Evolutionary conservation across 768 basidiomycete genomes (phyloP).

Genomic region (Pisolithus tinctorius): DNA sequence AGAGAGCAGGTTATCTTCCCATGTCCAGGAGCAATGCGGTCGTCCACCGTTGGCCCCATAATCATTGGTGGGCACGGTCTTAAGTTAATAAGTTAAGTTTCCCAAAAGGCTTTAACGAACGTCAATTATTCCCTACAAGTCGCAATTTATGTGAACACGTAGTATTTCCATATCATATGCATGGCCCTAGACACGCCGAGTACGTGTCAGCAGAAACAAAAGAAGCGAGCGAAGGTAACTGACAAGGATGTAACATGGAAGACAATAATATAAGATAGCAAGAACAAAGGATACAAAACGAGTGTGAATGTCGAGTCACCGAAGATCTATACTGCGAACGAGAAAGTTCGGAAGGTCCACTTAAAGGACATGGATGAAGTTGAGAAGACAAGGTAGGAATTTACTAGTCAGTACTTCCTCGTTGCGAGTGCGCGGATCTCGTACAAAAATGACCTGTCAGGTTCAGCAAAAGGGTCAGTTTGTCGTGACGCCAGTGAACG

Average conservation of each 20-base stretch:
- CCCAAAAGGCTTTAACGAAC: too few relatives aligned
- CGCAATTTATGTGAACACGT: too few relatives aligned
- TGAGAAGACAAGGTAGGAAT: background rate
- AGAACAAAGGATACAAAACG: constrained; percentile 23
- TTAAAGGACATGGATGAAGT: constrained; percentile 7
- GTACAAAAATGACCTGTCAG: constrained; percentile 61
- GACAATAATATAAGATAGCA: constrained; percentile 21
- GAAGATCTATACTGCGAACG: constrained; percentile 17
- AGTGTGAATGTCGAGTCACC: constrained; percentile 15
- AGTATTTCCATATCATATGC: too few relatives aligned
- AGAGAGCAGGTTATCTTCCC: constrained; percentile 52
- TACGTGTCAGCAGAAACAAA: constrained; percentile 9
- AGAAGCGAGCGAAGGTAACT: constrained; percentile 13
- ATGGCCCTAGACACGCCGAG: constrained; percentile 10
- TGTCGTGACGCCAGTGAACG: constrained; percentile 21
- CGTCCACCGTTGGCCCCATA: background rate
- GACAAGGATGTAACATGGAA: constrained; percentile 23
- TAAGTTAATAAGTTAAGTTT: too few relatives aligned
- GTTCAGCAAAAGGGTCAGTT: constrained; percentile 24
- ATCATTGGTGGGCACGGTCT: background rate
- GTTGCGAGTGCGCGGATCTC: constrained; percentile 84
- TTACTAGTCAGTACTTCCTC: constrained; percentile 57
- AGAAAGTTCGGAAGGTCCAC: constrained; percentile 11
- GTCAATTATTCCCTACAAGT: too few relatives aligned
- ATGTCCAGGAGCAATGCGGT: constrained; percentile 31